Base-by-base conservation (phyloP, 23 red algal species). In the Chondrus crispus region DNA sequence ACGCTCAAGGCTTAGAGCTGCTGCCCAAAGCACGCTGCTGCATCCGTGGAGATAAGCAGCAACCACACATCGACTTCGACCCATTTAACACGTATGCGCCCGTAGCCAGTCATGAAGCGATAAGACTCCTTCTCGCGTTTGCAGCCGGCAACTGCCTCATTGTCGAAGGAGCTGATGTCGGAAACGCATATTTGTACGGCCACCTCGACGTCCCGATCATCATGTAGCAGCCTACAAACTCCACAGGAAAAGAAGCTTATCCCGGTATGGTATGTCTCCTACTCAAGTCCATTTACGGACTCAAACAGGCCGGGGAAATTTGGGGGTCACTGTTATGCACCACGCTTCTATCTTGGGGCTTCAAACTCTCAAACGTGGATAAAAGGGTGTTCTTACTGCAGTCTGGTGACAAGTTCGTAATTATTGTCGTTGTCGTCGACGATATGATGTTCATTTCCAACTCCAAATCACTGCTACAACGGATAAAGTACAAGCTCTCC, bases 251-350 rank as follows among this genome's bases (percentile, higher is more conserved):
- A 20, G 47, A 13, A 3, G 37, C 47, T 28, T 20, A 19, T 24
- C 75, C 75, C 16, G 75, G 75, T 46, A 81, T 51, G 26, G 75
- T 51, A 51, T 81, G 75, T 33, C 75, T 51, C n/a, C 3, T 81
- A 5, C 5, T 51, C 19, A 81, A 50, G 49, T 53, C 75, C 10
- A 49, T 77, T 5, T 77, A 77, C 19, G 72, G 72, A 45, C 33
- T 19, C 37, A 41, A 41, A 41, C 5, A 77, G 9, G 40, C 75
- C 39, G 40, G 75, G 30, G 32, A 81, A 13, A 81, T 81, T 16
- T 81, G 43, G 75, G 8, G 40, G 3, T 50, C 75, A 20, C 49
- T 52, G 16, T 24, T 81, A 5, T 47, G 53, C 48, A 46, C 19
- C 8, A 46, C 47, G 48, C 49, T 81, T 51, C 14, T 55, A 5